These are phyloP conservation scores for Cinchona pubescens DNA, from an alignment of 257 asterid species.

Conservation along the genomic window DNA sequence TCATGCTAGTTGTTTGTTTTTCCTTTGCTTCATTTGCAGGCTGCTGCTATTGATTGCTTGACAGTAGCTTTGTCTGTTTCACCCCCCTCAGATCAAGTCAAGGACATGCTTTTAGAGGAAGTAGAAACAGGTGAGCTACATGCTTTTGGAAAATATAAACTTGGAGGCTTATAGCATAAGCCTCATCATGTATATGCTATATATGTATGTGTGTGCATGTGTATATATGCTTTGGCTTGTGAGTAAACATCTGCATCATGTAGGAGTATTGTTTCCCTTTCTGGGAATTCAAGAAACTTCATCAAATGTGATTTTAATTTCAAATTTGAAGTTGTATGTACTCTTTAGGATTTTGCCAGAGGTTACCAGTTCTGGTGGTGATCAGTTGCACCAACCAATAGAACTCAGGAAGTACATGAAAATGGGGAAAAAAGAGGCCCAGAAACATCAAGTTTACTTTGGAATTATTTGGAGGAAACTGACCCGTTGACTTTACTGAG, in stretches of 20 bases:
- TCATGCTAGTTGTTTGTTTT: conserved; percentile 2
- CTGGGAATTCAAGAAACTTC: neutral
- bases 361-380: neutral
- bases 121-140: conserved; percentile 51
- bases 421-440: neutral
- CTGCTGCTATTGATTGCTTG: conserved; percentile 66
- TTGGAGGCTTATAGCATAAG: neutral
- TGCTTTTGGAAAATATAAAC: neutral
- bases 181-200: too few species aligned
- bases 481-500: neutral
- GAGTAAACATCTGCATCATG: neutral
- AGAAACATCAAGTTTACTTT: neutral
- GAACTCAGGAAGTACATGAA: neutral
- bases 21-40: conserved; percentile 45
- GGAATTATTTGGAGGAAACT: neutral
- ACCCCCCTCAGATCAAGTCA: conserved; percentile 58
- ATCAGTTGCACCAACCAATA: neutral
- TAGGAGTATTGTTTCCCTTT: conserved; percentile 7
- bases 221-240: neutral
- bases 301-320: neutral
- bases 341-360: neutral
- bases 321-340: neutral
- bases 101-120: conserved; percentile 67
- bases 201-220: neutral
- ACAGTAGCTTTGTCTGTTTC: conserved; percentile 68